phyloP scores from a whole-genome alignment of 208 protist species.

The Wallacemonas sp. region DNA sequence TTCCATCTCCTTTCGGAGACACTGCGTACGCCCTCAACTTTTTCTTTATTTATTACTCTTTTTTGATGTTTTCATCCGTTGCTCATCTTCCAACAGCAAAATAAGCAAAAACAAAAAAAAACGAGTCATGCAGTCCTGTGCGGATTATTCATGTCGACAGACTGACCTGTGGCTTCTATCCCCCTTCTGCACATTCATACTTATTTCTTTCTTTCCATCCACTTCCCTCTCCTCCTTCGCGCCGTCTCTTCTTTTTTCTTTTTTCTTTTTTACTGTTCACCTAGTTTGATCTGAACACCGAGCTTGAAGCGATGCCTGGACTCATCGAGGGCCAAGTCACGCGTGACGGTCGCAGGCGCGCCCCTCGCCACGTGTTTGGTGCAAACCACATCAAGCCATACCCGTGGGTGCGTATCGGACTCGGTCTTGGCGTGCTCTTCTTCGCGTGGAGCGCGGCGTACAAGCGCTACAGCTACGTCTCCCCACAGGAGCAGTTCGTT shows the following conservation, averaged over 20 bases:
- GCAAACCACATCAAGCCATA: constrained; percentile 61
- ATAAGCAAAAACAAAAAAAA: neutral
- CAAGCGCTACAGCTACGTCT: constrained; percentile 53
- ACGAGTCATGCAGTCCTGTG: neutral
- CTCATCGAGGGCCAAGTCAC: constrained; percentile 30
- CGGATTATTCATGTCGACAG: neutral
- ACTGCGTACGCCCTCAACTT: neutral
- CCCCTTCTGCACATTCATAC: too few relatives aligned
- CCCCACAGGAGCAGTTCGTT: constrained; percentile 74
- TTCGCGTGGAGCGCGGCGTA: constrained; percentile 31
- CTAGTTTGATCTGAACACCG: too few relatives aligned
- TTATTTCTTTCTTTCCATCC: neutral
- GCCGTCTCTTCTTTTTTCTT: neutral
- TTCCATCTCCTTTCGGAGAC: neutral
- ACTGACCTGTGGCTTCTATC: constrained; percentile 16
- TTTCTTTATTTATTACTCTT: neutral
- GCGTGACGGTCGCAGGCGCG: constrained; percentile 72
- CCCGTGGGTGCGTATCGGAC: constrained; percentile 58
- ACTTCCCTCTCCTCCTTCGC: neutral
- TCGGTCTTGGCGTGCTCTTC: constrained; percentile 49
- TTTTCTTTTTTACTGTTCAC: constrained; percentile 19
- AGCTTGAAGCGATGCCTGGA: neutral
- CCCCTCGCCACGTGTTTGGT: constrained; percentile 73
- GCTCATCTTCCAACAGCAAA: neutral
- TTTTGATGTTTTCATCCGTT: neutral